phyloP scores from a whole-genome alignment of 345 rosid genomes.

The Dimocarpus longan region DNA sequence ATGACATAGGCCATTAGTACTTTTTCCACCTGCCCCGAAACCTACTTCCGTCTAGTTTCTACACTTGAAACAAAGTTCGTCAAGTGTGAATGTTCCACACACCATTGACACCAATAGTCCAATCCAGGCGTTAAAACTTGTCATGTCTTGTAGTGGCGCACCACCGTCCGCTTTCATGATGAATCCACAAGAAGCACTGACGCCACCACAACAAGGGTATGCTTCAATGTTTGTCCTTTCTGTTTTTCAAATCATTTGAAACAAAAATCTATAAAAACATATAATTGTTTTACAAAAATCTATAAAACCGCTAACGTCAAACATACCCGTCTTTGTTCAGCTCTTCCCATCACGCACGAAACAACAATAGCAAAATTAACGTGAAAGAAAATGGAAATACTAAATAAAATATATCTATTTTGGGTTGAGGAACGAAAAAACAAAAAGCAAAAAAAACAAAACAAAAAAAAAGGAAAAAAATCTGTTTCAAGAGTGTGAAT shows the following conservation, averaged over 20 bases:
- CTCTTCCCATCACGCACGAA: too few species aligned
- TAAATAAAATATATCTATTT: not conserved
- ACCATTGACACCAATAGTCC: not conserved
- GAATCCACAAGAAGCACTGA: not conserved
- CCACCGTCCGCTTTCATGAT: not conserved
- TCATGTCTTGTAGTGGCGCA: not conserved
- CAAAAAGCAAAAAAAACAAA: not conserved
- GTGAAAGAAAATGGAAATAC: not conserved
- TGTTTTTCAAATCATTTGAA: too few species aligned
- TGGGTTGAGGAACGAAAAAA: not conserved
- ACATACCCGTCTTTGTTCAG: too few species aligned
- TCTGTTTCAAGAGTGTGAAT: not conserved
- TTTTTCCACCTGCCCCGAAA: not conserved
- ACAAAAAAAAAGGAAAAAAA: not conserved
- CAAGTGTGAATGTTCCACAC: not conserved
- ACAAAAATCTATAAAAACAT: too few species aligned
- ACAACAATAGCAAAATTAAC: not conserved
- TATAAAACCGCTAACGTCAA: too few species aligned
- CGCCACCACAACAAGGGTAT: not conserved
- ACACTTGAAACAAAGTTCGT: too few species aligned
- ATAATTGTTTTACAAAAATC: too few species aligned
- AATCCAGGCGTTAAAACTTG: not conserved
- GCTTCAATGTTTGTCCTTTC: not conserved
- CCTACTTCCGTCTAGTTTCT: not conserved
- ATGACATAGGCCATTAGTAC: not conserved